Evolutionary conservation across 129 eudicot species (phyloP), one percentile per base, ranked within the genome.

Genomic region (Lonicera japonica): DNA sequence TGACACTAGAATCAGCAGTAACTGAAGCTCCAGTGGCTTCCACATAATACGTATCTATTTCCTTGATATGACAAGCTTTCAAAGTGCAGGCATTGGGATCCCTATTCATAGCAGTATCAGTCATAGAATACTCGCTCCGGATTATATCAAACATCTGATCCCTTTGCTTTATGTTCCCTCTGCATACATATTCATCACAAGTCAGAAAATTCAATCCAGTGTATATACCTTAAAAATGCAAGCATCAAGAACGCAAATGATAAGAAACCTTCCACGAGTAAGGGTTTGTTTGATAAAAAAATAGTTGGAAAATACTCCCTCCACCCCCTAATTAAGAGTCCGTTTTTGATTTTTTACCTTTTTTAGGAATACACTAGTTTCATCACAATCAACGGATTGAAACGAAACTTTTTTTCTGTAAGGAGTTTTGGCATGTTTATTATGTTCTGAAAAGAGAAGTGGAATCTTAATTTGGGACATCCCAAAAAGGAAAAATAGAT

Each of bases 11-110:
- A 84, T 74, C 71, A 16, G 74, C 66, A 56, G 84, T 73, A 13
- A 83, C 79, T 22, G 91, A 87, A 51, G 92, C 96, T 78, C 96
- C 86, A 14, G 96, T 88, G 24, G 71, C 68, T 63, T 79, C 82
- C 43, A 88, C 96, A 66, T 36, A 25, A 58, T 76, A 88, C 3
- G 62, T 48, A 63, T 63, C 63, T 17, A 57, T 55, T 70, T 73
- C 83, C 73, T 81, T 72, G 18, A 71, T 39, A 11, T 57, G 34
- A 61, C 57, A 73, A 48, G 82, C 67, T 62, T 75, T 82, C 40
- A 66, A 43, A 21, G 46, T 41, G 51, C 68, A 56, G 36, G 70
- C 64, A 57, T 63, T 60, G 5, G 75, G 72, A 54, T 85, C 86
- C 67, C 75, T 50, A 1, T 68, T 80, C 48, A 72, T 54, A 70